Evolutionary conservation across 2,329 filamentous ascomycete species (phyloP).

Genomic region (Ophiostoma pallidulum): DNA sequence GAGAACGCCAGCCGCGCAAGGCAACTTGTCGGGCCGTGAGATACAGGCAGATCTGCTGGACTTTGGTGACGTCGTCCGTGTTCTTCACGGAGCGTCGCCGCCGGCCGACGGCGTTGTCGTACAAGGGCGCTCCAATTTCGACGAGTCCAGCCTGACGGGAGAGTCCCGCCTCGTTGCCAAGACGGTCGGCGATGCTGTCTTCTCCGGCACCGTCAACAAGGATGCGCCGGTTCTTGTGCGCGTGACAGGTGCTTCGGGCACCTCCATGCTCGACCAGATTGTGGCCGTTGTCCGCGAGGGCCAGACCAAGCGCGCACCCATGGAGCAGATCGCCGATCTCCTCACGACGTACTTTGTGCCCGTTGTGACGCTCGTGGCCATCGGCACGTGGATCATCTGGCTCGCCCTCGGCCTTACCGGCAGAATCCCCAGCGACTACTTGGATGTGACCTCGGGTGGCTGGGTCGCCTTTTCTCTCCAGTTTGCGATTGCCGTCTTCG

Average conservation of each 20-base stretch:
- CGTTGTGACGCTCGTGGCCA: conserved; percentile 57
- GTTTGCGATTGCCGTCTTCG: conserved; percentile 79
- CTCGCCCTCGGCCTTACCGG: conserved; percentile 53
- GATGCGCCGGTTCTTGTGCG: conserved; percentile 51
- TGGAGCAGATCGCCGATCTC: conserved; percentile 64
- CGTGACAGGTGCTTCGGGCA: conserved; percentile 55
- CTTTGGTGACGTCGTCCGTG: conserved; percentile 61
- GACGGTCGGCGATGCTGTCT: conserved; percentile 52
- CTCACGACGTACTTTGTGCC: conserved; percentile 72
- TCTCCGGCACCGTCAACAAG: conserved; percentile 67
- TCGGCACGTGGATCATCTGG: conserved; percentile 65
- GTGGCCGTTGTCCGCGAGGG: conserved; percentile 69
- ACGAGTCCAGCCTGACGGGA: conserved; percentile 84
- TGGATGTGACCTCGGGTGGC: conserved; percentile 47
- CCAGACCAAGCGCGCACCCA: conserved; percentile 64
- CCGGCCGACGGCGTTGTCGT: conserved; percentile 69
- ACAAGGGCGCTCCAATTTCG: conserved; percentile 58
- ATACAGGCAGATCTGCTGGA: conserved; percentile 62
- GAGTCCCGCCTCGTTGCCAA: conserved; percentile 63
- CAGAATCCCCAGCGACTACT: conserved; percentile 45
- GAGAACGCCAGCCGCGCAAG: background rate
- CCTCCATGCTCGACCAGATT: conserved; percentile 72
- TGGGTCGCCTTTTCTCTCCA: conserved; percentile 67
- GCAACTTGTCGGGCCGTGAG: conserved; percentile 15
- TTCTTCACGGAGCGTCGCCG: conserved; percentile 72